These are phyloP conservation scores for Lonicera japonica DNA, from an alignment of 129 eudicot species.

Conservation along the genomic window DNA sequence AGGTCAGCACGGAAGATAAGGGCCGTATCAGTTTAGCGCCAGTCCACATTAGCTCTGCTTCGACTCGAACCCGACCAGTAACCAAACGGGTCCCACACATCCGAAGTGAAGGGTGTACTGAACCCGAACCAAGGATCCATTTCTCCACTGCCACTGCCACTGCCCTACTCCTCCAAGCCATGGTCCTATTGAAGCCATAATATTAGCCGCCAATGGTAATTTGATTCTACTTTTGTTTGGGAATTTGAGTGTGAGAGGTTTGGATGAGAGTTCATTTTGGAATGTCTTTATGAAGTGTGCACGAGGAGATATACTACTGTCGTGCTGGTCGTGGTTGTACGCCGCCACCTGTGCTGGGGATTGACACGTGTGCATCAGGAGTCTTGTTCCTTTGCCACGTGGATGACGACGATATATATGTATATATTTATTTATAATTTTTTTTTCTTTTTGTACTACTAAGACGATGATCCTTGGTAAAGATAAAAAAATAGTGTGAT, in stretches of 20 bases:
- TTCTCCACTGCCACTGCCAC: neutral
- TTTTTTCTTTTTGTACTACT: too few relatives aligned
- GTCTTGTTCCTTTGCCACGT: neutral
- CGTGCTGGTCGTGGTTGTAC: neutral
- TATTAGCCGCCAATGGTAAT: neutral
- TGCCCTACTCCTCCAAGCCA: neutral
- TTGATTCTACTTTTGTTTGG: neutral
- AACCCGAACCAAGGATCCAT: neutral
- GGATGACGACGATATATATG: too few relatives aligned
- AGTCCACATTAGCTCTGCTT: conserved; percentile 21
- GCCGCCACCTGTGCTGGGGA: neutral
- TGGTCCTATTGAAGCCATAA: conserved; percentile 1
- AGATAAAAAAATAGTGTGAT: too few relatives aligned
- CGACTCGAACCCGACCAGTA: neutral
- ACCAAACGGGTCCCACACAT: conserved; percentile 17
- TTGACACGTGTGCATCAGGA: neutral
- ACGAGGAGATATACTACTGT: neutral
- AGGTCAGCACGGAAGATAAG: conserved; percentile 25
- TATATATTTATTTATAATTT: too few relatives aligned
- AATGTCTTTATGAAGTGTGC: too few relatives aligned
- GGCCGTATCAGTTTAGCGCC: conserved; percentile 31
- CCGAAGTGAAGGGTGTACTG: conserved; percentile 1
- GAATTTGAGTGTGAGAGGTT: too few relatives aligned
- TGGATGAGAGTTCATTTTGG: neutral
- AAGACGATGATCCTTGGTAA: too few relatives aligned